These are phyloP conservation scores for Zygoascus ofunaensis DNA, from an alignment of 805 yeast species.

Conservation along the genomic window DNA sequence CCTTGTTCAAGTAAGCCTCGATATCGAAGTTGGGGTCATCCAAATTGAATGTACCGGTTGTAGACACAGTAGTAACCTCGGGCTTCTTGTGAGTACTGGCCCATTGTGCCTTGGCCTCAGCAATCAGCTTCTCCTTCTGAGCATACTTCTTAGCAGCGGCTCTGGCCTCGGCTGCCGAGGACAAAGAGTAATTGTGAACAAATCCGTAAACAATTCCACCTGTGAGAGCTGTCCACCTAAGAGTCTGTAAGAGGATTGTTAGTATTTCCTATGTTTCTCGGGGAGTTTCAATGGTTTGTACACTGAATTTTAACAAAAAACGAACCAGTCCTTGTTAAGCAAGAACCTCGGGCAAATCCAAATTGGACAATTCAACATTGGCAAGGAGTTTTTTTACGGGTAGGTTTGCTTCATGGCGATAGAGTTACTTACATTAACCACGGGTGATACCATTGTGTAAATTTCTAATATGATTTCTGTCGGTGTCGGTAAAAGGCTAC, in stretches of 20 bases:
- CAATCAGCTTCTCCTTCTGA: slow-evolving; percentile 64
- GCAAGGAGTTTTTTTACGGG: slow-evolving; percentile 1
- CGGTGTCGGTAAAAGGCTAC: neutral
- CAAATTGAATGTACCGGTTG: slow-evolving; percentile 45
- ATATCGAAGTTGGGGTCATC: slow-evolving; percentile 89
- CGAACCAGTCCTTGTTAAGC: too few species aligned
- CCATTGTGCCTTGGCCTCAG: slow-evolving; percentile 82
- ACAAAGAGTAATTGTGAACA: slow-evolving; percentile 65
- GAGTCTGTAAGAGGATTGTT: slow-evolving; percentile 56
- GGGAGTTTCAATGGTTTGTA: too few species aligned
- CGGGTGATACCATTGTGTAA: slow-evolving; percentile 17
- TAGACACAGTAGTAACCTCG: slow-evolving; percentile 2
- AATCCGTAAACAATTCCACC: slow-evolving; percentile 87
- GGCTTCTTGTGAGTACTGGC: slow-evolving; percentile 47
- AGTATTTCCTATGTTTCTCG: too few species aligned
- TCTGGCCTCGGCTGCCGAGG: slow-evolving; percentile 48
- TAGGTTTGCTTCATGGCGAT: neutral
- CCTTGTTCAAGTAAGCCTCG: slow-evolving; percentile 34
- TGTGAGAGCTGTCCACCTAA: slow-evolving; percentile 87
- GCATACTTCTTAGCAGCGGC: slow-evolving; percentile 51
- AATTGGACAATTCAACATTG: too few species aligned
- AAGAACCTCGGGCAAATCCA: too few species aligned
- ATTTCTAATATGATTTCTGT: neutral
- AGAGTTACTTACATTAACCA: slow-evolving; percentile 14
- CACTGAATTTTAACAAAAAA: too few species aligned